These are phyloP conservation scores for Beauveria brongniartii DNA, from an alignment of 2,329 filamentous ascomycete genomes.

Conservation along the genomic window DNA sequence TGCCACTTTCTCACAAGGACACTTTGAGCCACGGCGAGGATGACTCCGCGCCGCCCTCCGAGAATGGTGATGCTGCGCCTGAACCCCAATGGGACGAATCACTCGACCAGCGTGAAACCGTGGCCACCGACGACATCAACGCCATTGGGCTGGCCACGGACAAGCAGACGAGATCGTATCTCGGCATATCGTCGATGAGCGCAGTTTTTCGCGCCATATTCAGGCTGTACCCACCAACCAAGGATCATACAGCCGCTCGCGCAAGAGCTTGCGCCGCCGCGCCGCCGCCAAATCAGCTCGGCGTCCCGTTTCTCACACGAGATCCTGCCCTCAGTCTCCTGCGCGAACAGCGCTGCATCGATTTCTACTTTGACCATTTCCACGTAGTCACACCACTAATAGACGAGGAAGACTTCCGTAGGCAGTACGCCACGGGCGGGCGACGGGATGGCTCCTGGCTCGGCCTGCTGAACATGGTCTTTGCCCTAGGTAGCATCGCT, in stretches of 20 bases:
- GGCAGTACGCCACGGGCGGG: constrained; percentile 41
- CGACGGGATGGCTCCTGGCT: constrained; percentile 52
- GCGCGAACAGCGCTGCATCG: constrained; percentile 35
- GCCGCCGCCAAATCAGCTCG: constrained; percentile 20
- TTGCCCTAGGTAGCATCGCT: constrained; percentile 53
- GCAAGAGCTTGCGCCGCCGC: constrained; percentile 18
- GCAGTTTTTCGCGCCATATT: constrained; percentile 52
- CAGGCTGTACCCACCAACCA: constrained; percentile 23
- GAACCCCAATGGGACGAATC: constrained; percentile 24
- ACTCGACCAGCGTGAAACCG: constrained; percentile 16
- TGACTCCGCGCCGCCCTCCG: constrained; percentile 19
- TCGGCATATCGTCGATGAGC: constrained; percentile 57
- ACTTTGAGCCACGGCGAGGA: constrained; percentile 11
- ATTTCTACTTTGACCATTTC: constrained; percentile 54
- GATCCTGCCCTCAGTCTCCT: constrained; percentile 33
- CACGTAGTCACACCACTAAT: constrained; percentile 53
- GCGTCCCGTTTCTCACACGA: constrained; percentile 27
- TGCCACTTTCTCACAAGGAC: constrained; percentile 1
- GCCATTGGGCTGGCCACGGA: constrained; percentile 38
- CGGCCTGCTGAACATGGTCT: constrained; percentile 53
- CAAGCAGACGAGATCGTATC: constrained; percentile 49
- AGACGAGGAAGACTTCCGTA: constrained; percentile 51
- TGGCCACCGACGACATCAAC: constrained; percentile 25
- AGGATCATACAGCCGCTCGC: constrained; percentile 19
- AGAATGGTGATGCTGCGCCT: constrained; percentile 19